Percentiles rank a stretch among this genome's conserved stretches.
phyloP scores from a whole-genome alignment of 805 yeast genomes.

The Yarrowia porcina region DNA sequence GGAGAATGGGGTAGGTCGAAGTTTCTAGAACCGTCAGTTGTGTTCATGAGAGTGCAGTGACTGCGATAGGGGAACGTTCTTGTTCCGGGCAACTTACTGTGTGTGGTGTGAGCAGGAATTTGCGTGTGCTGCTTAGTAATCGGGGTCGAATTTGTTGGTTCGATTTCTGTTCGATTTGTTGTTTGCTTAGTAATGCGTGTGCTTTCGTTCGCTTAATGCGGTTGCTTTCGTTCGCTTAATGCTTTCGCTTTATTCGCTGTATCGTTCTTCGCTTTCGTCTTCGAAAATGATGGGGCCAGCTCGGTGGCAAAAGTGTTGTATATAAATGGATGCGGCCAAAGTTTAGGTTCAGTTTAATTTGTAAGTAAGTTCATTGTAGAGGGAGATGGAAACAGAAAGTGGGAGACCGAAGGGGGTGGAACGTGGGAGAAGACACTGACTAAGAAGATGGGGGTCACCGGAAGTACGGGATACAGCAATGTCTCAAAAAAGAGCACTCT shows the following conservation, averaged over 20 bases:
- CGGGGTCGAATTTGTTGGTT: too few relatives aligned
- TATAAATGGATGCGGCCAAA: background rate
- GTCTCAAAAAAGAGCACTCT: background rate
- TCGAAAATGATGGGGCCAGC: background rate
- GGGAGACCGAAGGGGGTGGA: background rate
- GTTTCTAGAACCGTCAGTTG: conserved; percentile 25
- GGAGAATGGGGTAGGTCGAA: conserved; percentile 23
- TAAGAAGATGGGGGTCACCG: too few relatives aligned
- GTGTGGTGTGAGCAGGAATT: too few relatives aligned
- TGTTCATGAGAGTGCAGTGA: conserved; percentile 11
- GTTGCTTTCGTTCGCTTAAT: too few relatives aligned
- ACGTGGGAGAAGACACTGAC: too few relatives aligned
- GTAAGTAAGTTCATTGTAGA: conserved; percentile 18
- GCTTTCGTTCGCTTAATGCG: too few relatives aligned
- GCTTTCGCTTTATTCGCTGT: too few relatives aligned
- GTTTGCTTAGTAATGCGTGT: background rate
- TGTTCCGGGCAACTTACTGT: conserved; percentile 1
- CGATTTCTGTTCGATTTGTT: too few relatives aligned
- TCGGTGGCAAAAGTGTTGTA: conserved; percentile 10
- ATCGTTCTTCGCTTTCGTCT: too few relatives aligned
- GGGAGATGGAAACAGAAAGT: conserved; percentile 2
- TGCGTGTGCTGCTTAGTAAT: conserved; percentile 8
- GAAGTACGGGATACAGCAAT: too few relatives aligned
- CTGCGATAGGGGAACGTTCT: background rate
- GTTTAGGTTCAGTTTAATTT: conserved; percentile 21